phyloP scores from a whole-genome alignment of 805 yeast species.

The Candida incommunis region DNA sequence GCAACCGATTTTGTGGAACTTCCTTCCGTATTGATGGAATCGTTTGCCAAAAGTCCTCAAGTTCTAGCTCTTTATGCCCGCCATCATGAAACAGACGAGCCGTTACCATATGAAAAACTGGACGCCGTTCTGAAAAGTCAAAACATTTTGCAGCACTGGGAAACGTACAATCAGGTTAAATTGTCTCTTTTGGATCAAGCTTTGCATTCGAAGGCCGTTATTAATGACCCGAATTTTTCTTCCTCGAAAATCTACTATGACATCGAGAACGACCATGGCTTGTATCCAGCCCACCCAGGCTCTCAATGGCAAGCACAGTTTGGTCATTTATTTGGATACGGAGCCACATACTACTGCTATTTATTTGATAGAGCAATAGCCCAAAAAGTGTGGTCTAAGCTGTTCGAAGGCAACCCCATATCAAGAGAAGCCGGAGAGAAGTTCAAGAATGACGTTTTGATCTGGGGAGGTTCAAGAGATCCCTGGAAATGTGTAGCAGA shows the following conservation, averaged over 20 bases:
- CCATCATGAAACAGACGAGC: conserved; percentile 54
- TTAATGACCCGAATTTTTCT: conserved; percentile 28
- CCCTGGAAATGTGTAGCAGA: conserved; percentile 82
- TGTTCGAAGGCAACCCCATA: conserved; percentile 61
- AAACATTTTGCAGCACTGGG: conserved; percentile 47
- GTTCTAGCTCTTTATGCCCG: conserved; percentile 61
- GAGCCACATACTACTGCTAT: conserved; percentile 88
- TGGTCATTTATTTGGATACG: conserved; percentile 87
- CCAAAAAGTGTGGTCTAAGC: conserved; percentile 60
- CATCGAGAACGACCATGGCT: conserved; percentile 41
- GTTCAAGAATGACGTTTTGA: conserved; percentile 53
- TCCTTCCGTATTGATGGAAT: conserved; percentile 94
- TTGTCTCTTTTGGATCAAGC: conserved; percentile 83
- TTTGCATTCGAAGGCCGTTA: conserved; percentile 39
- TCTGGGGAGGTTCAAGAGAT: conserved; percentile 89
- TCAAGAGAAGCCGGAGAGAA: conserved; percentile 60
- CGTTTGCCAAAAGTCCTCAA: conserved; percentile 68
- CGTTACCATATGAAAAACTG: conserved; percentile 38
- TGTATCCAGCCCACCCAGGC: conserved; percentile 43
- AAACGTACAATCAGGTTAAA: conserved; percentile 72
- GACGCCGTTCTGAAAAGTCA: conserved; percentile 36
- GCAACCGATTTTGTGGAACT: conserved; percentile 93
- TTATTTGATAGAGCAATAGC: conserved; percentile 88
- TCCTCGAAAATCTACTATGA: conserved; percentile 51
- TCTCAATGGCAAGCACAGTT: conserved; percentile 91